Evolutionary conservation across 805 yeast species (phyloP), one percentile per base, ranked within the genome.

Genomic region (Cyberlindnera meyerae): DNA sequence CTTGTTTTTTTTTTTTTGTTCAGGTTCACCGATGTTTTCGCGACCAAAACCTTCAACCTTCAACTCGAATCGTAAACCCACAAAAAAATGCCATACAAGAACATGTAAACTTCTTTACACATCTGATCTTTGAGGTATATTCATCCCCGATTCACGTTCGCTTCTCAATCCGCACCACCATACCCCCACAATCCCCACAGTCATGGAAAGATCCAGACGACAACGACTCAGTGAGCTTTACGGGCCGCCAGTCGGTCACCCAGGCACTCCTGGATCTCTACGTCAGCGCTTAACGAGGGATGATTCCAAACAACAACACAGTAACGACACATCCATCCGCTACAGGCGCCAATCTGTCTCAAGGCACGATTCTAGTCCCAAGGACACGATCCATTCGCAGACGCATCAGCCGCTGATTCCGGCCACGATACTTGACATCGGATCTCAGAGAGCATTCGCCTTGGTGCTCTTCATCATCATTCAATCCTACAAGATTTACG

Each of bases 401-500:
- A 26, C 25, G 12, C 40, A 40, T 1, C 34, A 27, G 4, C 31
- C 79, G 4, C 61, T 83, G 28, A 77, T 90, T 28, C 85, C 96
- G 0, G 68, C 76, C 12, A 62, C 70, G 6, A 64, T 79, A 2
- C 54, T 89, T 18, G 95, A 87, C 45, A 73, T 75, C 6, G 85
- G 85, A 2, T 75, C 84, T 11, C 98, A 90, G 58, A 66, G 96
- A 42, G 58, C 77, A 24, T 70, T 85, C 37, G 70, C 78, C 3
- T 57, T 79, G n/a, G 73, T 85, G 1, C 43, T 84, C 9, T 85
- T 87, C 54, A 64, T 73, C 2, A 66, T 83, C 24, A 68, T 90
- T n/a, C 97, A 89, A 58, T 75, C 85, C n/a, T 83, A 83, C 75
- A 90, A 93, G 55, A 39, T 85, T 1, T 84, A 82, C 48, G 95